Evolutionary conservation across 2,329 filamentous ascomycete species (phyloP).

Genomic region (Fusarium globosum): DNA sequence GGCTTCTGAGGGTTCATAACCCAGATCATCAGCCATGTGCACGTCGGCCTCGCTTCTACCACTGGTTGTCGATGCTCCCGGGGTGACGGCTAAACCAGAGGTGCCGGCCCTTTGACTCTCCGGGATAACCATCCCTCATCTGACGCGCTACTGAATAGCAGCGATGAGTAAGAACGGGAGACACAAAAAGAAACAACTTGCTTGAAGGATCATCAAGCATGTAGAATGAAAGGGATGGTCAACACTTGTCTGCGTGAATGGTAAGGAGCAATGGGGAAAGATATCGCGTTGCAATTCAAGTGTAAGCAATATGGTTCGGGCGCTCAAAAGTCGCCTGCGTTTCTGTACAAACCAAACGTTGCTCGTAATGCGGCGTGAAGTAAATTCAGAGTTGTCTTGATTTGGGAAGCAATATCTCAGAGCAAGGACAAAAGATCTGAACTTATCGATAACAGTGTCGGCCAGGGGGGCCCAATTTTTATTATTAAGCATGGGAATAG

Average conservation of each 20-base stretch:
- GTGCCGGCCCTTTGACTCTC: slow-evolving; percentile 5
- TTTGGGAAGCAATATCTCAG: not conserved
- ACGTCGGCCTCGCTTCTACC: slow-evolving; percentile 15
- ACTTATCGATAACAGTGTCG: slow-evolving; percentile 22
- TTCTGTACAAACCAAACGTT: slow-evolving; percentile 1
- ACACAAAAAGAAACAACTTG: slow-evolving; percentile 8
- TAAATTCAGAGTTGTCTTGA: not conserved
- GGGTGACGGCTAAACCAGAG: slow-evolving; percentile 22
- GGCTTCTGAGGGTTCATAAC: slow-evolving; percentile 26
- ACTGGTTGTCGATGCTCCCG: slow-evolving; percentile 12
- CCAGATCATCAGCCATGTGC: slow-evolving; percentile 17
- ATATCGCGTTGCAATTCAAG: slow-evolving; percentile 9
- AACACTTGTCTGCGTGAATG: slow-evolving; percentile 44
- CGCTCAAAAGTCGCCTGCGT: not conserved
- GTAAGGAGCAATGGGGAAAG: slow-evolving; percentile 9
- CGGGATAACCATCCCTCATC: slow-evolving; percentile 24
- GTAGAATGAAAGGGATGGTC: slow-evolving; percentile 1
- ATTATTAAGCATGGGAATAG: slow-evolving; percentile 17
- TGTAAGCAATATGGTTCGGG: not conserved
- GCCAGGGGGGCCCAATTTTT: slow-evolving; percentile 3
- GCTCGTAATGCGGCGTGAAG: slow-evolving; percentile 1
- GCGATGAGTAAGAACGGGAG: not conserved
- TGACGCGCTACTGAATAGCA: slow-evolving; percentile 5
- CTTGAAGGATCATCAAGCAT: slow-evolving; percentile 26
- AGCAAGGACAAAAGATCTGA: not conserved